Percentiles rank a stretch among this genome's conserved stretches.
These are phyloP conservation scores for Nakazawaea wickerhamii DNA, from an alignment of 805 yeast species.

Conservation along the genomic window DNA sequence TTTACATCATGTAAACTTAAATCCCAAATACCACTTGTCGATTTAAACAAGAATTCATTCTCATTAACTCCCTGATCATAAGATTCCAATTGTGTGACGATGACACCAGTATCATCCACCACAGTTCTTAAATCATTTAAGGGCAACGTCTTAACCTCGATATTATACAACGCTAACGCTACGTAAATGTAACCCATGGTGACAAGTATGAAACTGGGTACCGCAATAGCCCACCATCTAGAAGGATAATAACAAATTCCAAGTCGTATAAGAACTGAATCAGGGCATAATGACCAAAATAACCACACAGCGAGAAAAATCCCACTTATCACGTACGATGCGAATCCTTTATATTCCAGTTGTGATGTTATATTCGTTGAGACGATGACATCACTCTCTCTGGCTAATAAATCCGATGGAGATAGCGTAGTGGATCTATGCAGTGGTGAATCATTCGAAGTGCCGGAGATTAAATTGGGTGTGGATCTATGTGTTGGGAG, in stretches of 20 bases:
- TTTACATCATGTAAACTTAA: conserved; percentile 69
- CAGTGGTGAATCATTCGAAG: conserved; percentile 17
- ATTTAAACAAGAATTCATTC: conserved; percentile 39
- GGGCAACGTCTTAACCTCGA: conserved; percentile 63
- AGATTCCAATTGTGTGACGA: conserved; percentile 20
- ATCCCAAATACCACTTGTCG: conserved; percentile 86
- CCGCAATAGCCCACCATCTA: conserved; percentile 83
- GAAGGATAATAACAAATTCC: conserved; percentile 77
- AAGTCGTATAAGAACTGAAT: conserved; percentile 35
- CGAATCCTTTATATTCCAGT: conserved; percentile 86
- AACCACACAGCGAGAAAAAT: conserved; percentile 51
- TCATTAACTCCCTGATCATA: conserved; percentile 17
- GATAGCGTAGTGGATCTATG: conserved; percentile 13
- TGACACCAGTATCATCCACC: conserved; percentile 55
- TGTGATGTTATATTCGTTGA: conserved; percentile 48
- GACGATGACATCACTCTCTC: conserved; percentile 63
- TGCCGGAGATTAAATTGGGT: conserved; percentile 14
- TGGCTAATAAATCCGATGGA: conserved; percentile 49
- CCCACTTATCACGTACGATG: conserved; percentile 65
- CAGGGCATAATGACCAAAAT: conserved; percentile 74
- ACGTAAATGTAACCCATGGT: conserved; percentile 68
- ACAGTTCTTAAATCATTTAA: conserved; percentile 58
- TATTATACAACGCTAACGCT: conserved; percentile 65
- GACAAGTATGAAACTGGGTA: conserved; percentile 69
- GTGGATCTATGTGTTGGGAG: conserved; percentile 18